Evolutionary conservation across 169 alveolate species (phyloP), one percentile per base, ranked within the genome.

Genomic region (Plasmodium fragile): DNA sequence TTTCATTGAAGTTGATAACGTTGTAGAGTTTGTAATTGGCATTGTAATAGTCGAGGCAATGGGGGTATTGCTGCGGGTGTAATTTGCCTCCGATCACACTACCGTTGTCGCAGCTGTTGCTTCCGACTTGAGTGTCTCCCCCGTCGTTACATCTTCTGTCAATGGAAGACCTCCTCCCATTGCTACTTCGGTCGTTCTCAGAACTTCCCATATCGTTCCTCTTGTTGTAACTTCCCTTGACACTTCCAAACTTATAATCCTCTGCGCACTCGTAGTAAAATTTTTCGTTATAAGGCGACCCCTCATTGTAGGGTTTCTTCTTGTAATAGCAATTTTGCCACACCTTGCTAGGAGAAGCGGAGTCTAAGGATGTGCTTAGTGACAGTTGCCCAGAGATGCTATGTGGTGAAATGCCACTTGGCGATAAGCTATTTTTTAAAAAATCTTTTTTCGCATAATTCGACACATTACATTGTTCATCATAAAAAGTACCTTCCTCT

Each of bases 271-370:
- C 79, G 70, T 53, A 28, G 39, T 52, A 80, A 22, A 80, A 81
- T 4, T 28, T 55, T 55, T 81, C 89, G 45, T 81, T 81, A 28
- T 81, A 81, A 52, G 32, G 18, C 16, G 78, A 16, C 25, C 6
- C 71, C 59, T 81, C 89, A 28, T 53, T 16, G 41, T 36, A 81
- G 4, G 41, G 70, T 55, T 53, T 55, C 41, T 55, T 81, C n/a
- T 36, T 81, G 41, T 10, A 81, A 25, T 25, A 81, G 70, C 55
- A 81, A 78, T 34, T 41, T 8, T 7, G 11, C 36, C 22, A 0
- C 25, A 41, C 89, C n/a, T 11, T 13, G 41, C 28, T 30, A 13
- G 41, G 22, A 30, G 59, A 25, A 55, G 59, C 25, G 22, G 39
- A 30, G 5, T 49, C 30, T 6, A 81, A 81, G 5, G 52, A 25